Conservation (phyloP, 2,329 filamentous ascomycete species). For the Paecilomyces sp. region DNA sequence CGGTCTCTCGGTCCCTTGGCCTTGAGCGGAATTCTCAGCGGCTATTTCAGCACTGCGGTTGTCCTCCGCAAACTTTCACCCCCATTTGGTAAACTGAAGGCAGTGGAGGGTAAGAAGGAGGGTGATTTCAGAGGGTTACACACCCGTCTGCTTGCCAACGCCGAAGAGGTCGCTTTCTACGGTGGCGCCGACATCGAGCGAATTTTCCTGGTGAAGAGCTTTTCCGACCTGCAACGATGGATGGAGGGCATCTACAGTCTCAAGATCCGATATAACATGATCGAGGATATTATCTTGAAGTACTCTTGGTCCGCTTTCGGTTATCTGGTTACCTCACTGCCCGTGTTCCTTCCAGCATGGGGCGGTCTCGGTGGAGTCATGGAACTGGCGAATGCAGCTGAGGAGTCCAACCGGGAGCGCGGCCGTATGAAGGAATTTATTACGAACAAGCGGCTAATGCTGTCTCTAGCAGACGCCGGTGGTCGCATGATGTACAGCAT, state of each 20-base stretch:
- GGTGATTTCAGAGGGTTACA: constrained; percentile 91
- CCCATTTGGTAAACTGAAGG: constrained; percentile 93
- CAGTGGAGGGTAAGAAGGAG: constrained; percentile 89
- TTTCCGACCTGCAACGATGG: constrained; percentile 86
- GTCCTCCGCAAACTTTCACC: constrained; percentile 82
- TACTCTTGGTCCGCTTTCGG: constrained; percentile 99
- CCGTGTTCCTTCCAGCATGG: constrained; percentile 91
- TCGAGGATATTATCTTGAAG: constrained; percentile 96
- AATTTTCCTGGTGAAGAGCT: constrained; percentile 82
- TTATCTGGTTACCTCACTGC: constrained; percentile 85
- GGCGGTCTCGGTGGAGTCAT: constrained; percentile 70
- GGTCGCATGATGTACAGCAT: constrained; percentile 99
- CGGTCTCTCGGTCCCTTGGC: constrained; percentile 83
- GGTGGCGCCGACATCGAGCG: constrained; percentile 93
- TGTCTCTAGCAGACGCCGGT: constrained; percentile 91
- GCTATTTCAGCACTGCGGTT: constrained; percentile 91
- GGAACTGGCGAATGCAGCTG: constrained; percentile 49
- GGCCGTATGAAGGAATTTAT: constrained; percentile 98
- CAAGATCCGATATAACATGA: constrained; percentile 97
- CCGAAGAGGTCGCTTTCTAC: constrained; percentile 96
- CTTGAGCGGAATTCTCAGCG: constrained; percentile 75
- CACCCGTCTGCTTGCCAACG: constrained; percentile 87
- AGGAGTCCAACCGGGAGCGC: constrained; percentile 53
- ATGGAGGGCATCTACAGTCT: constrained; percentile 98
- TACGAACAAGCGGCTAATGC: constrained; percentile 97